A percentile compares a stretch with the other conserved stretches of the same genome.
phyloP scores from a whole-genome alignment of 2,329 filamentous ascomycete genomes.

The Didymosphaeria variabile region DNA sequence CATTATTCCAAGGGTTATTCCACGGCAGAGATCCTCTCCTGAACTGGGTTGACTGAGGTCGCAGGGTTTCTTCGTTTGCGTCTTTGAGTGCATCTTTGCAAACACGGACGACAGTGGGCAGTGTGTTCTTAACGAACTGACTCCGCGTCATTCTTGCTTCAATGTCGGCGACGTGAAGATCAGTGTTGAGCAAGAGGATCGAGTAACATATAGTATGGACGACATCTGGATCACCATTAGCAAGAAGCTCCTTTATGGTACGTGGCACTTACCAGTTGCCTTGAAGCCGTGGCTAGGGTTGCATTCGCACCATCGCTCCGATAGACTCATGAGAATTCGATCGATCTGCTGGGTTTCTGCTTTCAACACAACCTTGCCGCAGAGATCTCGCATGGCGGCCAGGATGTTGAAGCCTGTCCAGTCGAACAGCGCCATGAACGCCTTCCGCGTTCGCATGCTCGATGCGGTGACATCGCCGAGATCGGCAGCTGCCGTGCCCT shows the following conservation, averaged over 20 bases:
- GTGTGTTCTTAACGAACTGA: constrained; percentile 96
- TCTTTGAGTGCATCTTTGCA: constrained; percentile 71
- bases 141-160: constrained; percentile 94
- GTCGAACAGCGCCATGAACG: constrained; percentile 93
- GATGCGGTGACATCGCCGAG: constrained; percentile 75
- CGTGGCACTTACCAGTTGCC: constrained; percentile 56
- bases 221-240: constrained; percentile 65
- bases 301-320: constrained; percentile 90
- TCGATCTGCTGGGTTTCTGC: constrained; percentile 98
- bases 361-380: constrained; percentile 80
- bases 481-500: constrained; percentile 84
- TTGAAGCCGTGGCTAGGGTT: constrained; percentile 95
- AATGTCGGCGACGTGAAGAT: constrained; percentile 93
- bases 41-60: constrained; percentile 45
- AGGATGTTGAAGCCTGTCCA: constrained; percentile 85
- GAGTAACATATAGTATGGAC: constrained; percentile 98
- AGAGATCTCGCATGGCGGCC: constrained; percentile 79
- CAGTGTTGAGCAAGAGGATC: constrained; percentile 92
- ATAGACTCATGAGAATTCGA: constrained; percentile 88
- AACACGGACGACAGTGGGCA: constrained; percentile 84
- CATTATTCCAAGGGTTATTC: constrained; percentile 26
- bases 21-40: constrained; percentile 47
- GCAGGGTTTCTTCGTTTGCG: constrained; percentile 42
- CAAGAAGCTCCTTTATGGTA: too few relatives aligned
- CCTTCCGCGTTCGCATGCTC: constrained; percentile 66